Evolutionary conservation across 2,329 filamentous ascomycete species (phyloP).

Genomic region (Ceratocystis destructans): DNA sequence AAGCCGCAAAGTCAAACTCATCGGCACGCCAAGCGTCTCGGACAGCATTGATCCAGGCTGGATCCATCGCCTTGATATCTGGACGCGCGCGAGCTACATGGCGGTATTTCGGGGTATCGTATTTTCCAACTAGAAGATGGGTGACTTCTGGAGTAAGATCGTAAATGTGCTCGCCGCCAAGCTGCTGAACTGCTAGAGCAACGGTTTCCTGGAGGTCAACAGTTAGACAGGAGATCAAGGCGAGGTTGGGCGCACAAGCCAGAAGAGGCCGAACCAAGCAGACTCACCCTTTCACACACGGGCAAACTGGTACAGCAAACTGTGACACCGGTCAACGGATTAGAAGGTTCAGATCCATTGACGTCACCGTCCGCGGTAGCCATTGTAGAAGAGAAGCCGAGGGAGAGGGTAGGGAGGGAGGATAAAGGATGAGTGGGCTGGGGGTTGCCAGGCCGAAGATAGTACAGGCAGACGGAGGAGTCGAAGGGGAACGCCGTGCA

Average conservation of each 20-base stretch:
- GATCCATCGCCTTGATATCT: constrained; percentile 70
- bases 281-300: constrained; percentile 55
- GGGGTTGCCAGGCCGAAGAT: not conserved
- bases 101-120: constrained; percentile 84
- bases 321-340: constrained; percentile 56
- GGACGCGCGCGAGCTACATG: constrained; percentile 83
- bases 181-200: constrained; percentile 53
- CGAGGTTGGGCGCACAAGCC: not conserved
- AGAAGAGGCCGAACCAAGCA: not conserved
- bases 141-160: constrained; percentile 94
- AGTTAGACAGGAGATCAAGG: constrained; percentile 18
- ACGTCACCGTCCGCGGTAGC: constrained; percentile 6
- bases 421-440: not conserved
- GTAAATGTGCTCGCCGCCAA: constrained; percentile 77
- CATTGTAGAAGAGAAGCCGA: not conserved
- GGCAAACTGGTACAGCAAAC: constrained; percentile 80
- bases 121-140: constrained; percentile 80
- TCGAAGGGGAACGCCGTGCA: not conserved
- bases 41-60: constrained; percentile 74
- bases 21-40: constrained; percentile 69
- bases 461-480: not conserved
- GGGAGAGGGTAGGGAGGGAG: not conserved
- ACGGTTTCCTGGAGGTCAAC: constrained; percentile 35
- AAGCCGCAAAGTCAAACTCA: constrained; percentile 56
- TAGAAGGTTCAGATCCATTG: constrained; percentile 25